These are phyloP conservation scores for Trichoderma koningii DNA, from an alignment of 2,329 filamentous ascomycete species.

Conservation along the genomic window DNA sequence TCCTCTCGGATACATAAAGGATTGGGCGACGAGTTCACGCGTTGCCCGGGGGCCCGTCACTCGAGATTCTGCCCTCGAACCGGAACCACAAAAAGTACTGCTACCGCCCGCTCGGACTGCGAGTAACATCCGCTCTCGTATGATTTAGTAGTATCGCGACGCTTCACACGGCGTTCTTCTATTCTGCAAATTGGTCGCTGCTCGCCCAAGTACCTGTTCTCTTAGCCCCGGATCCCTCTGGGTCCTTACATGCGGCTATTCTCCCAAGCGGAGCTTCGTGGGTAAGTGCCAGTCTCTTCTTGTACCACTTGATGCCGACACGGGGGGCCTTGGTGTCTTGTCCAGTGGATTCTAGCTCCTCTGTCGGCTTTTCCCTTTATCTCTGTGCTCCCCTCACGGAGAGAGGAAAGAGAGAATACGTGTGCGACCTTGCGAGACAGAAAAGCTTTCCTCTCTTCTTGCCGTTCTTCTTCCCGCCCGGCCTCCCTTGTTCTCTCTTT, in stretches of 20 bases:
- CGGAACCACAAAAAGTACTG: not conserved
- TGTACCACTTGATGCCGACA: not conserved
- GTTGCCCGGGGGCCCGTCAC: not conserved
- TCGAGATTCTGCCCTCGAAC: too few species aligned
- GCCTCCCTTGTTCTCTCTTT: conserved; percentile 25
- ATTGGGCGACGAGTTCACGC: conserved; percentile 18
- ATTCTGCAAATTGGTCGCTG: not conserved
- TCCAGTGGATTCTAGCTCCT: conserved; percentile 5
- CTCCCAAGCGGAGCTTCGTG: conserved; percentile 15
- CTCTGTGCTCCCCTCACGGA: conserved; percentile 18
- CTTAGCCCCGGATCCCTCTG: conserved; percentile 8
- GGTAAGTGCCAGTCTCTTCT: conserved; percentile 8
- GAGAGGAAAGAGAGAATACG: not conserved
- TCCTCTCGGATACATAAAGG: conserved; percentile 24
- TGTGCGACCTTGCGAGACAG: not conserved
- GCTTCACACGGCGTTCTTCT: not conserved
- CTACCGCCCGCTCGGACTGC: conserved; percentile 4
- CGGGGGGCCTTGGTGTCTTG: conserved; percentile 6
- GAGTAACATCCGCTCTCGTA: not conserved
- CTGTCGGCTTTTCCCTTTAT: conserved; percentile 5
- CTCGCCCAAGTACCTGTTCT: not conserved
- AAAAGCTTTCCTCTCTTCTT: too few species aligned
- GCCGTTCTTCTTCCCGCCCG: conserved; percentile 1
- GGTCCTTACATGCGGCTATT: conserved; percentile 36
- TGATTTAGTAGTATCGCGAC: conserved; percentile 1